Evolutionary conservation across 2,329 filamentous ascomycete species (phyloP).

Genomic region (Exophiala calicioides): DNA sequence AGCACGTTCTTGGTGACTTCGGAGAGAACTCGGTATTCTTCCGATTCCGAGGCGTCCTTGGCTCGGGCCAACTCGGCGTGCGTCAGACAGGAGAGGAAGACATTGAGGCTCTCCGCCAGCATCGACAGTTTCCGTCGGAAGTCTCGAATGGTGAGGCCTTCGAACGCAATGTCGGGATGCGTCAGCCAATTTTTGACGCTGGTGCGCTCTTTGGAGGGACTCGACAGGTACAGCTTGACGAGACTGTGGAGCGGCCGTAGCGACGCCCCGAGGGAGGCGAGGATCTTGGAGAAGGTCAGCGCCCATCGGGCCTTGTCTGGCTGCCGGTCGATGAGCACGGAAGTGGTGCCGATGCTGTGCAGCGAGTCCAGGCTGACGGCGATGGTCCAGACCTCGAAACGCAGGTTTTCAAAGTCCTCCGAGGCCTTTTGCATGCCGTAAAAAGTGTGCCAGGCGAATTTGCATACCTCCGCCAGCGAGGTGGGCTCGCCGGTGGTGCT

Average conservation of each 20-base stretch:
- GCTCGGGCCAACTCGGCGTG: constrained; percentile 27
- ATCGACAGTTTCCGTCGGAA: constrained; percentile 26
- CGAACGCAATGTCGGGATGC: constrained; percentile 20
- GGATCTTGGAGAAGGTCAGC: constrained; percentile 26
- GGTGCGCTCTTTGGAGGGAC: constrained; percentile 17
- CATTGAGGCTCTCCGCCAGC: constrained; percentile 27
- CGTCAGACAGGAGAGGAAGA: constrained; percentile 26
- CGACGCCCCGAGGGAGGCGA: constrained; percentile 19
- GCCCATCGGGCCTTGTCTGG: constrained; percentile 24
- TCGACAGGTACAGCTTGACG: constrained; percentile 23
- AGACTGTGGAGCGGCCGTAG: constrained; percentile 24
- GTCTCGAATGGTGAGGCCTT: constrained; percentile 26
- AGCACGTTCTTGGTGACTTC: constrained; percentile 26
- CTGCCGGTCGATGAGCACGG: constrained; percentile 26
- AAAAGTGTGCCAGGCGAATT: constrained; percentile 27
- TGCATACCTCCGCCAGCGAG: constrained; percentile 25
- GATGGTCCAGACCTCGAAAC: constrained; percentile 28
- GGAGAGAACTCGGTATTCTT: constrained; percentile 23
- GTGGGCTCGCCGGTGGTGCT: constrained; percentile 11
- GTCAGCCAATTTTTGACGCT: constrained; percentile 22
- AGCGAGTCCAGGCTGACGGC: constrained; percentile 27
- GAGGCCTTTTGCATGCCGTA: constrained; percentile 29
- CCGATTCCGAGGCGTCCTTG: constrained; percentile 17
- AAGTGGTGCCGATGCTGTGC: constrained; percentile 26
- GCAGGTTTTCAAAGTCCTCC: constrained; percentile 28